phyloP scores from a whole-genome alignment of 140 eudicot species.

The Cichorium intybus region DNA sequence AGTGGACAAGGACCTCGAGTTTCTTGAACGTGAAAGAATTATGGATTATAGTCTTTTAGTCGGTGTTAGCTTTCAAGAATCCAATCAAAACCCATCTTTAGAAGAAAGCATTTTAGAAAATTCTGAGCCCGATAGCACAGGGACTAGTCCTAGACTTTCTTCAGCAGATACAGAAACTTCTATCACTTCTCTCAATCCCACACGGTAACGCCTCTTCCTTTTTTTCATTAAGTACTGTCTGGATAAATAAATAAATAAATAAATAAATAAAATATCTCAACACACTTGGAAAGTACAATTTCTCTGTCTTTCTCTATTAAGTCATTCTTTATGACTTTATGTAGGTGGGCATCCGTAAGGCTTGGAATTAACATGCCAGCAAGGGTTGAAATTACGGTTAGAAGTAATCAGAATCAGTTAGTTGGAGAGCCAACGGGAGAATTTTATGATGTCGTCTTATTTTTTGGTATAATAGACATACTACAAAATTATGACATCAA shows the following conservation, averaged over 20 bases:
- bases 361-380: constrained; percentile 78
- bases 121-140: constrained; percentile 31
- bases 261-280: not conserved
- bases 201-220: constrained; percentile 22
- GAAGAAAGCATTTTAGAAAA: constrained; percentile 34
- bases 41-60: constrained; percentile 94
- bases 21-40: constrained; percentile 68
- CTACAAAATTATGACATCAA: constrained; percentile 77
- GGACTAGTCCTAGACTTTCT: constrained; percentile 46
- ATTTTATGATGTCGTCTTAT: constrained; percentile 52
- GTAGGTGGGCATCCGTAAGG: constrained; percentile 50
- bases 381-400: constrained; percentile 52
- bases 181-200: constrained; percentile 30
- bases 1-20: constrained; percentile 69
- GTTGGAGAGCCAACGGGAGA: constrained; percentile 87
- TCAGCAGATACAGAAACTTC: constrained; percentile 35
- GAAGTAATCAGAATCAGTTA: constrained; percentile 59
- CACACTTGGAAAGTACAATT: not conserved
- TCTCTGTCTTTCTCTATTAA: not conserved
- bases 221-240: not conserved
- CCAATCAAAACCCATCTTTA: constrained; percentile 35
- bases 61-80: constrained; percentile 67
- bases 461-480: constrained; percentile 81
- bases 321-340: constrained; percentile 1
- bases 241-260: no score